These are phyloP conservation scores for Lactarius tabidus DNA, from an alignment of 768 basidiomycete genomes.

Conservation along the genomic window DNA sequence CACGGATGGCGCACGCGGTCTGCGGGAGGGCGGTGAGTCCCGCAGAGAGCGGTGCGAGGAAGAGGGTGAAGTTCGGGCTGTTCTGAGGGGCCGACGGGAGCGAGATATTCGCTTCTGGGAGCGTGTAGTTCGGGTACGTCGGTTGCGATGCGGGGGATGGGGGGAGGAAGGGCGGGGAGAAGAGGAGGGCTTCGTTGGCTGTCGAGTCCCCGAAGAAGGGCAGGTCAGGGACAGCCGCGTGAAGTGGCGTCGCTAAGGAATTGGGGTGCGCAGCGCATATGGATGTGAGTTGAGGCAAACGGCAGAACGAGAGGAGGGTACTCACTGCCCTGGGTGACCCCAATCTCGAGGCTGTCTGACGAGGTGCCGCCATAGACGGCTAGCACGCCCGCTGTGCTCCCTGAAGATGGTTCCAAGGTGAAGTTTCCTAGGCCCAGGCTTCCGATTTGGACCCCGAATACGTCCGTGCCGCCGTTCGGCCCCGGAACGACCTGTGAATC, in stretches of 20 bases:
- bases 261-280: not conserved
- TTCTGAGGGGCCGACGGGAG: conserved; percentile 39
- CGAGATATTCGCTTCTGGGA: conserved; percentile 54
- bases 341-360: conserved; percentile 53
- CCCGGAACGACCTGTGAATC: conserved; percentile 36
- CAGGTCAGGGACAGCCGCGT: conserved; percentile 38
- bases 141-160: conserved; percentile 35
- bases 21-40: conserved; percentile 42
- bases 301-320: not conserved
- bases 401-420: conserved; percentile 42
- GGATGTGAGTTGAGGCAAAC: not conserved
- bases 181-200: conserved; percentile 64
- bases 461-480: conserved; percentile 37
- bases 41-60: conserved; percentile 50
- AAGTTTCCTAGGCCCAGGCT: conserved; percentile 49
- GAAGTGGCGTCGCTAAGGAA: conserved; percentile 36
- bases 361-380: conserved; percentile 39
- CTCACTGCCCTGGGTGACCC: conserved; percentile 40
- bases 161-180: conserved; percentile 54
- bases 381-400: conserved; percentile 41
- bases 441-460: conserved; percentile 45
- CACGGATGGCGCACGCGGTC: conserved; percentile 57
- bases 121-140: conserved; percentile 71
- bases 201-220: conserved; percentile 75
- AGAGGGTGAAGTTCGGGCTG: conserved; percentile 48